Evolutionary conservation across 441 rosid genomes (phyloP).

Genomic region (Gossypium lobatum): DNA sequence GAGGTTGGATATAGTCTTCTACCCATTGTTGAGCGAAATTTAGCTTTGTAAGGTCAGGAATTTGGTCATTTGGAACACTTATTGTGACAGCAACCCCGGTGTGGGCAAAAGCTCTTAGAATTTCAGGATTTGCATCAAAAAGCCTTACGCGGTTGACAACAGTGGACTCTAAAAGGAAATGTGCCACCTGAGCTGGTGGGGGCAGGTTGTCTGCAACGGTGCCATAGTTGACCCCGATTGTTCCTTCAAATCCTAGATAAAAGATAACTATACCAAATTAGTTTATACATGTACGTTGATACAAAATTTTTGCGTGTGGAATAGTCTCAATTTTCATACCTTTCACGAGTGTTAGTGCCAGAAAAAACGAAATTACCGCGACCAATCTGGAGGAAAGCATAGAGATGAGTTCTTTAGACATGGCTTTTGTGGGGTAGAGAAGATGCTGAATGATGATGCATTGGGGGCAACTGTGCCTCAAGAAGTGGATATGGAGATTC

Average conservation of each 20-base stretch:
- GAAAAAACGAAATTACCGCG: constrained; percentile 8
- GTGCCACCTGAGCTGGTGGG: constrained; percentile 59
- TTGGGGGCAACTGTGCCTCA: constrained; percentile 16
- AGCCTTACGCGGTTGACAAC: constrained; percentile 58
- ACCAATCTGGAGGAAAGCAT: constrained; percentile 12
- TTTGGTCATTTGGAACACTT: constrained; percentile 58
- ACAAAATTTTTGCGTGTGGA: not conserved
- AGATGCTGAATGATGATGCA: constrained; percentile 15
- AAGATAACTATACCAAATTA: not conserved
- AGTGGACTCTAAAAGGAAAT: constrained; percentile 58
- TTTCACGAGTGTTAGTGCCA: constrained; percentile 11
- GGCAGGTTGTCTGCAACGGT: constrained; percentile 66
- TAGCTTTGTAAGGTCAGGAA: constrained; percentile 51
- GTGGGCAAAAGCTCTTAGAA: constrained; percentile 52
- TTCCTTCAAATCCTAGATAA: constrained; percentile 31
- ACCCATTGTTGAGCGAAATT: constrained; percentile 55
- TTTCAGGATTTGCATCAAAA: constrained; percentile 47
- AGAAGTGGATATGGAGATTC: constrained; percentile 36
- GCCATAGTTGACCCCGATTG: constrained; percentile 72
- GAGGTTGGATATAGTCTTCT: constrained; percentile 41
- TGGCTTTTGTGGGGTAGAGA: not conserved
- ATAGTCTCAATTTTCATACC: constrained; percentile 18
- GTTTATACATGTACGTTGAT: not conserved
- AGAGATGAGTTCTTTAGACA: constrained; percentile 14
- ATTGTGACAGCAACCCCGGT: constrained; percentile 54